These are phyloP conservation scores for Coprinellus aureogranulatus DNA, from an alignment of 768 basidiomycete species.

Conservation along the genomic window DNA sequence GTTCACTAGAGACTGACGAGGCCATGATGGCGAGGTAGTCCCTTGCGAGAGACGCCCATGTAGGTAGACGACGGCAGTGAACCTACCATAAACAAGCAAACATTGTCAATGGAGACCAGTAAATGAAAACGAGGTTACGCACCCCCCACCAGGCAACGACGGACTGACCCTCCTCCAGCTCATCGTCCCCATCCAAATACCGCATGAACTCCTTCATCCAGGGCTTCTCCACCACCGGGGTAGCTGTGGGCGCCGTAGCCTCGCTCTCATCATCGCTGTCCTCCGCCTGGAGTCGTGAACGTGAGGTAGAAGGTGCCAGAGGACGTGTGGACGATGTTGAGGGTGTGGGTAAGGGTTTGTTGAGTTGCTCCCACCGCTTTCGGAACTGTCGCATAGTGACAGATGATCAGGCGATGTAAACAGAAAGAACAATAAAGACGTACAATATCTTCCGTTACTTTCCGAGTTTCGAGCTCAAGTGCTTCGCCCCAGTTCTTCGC, in stretches of 20 bases:
- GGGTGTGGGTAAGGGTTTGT: not conserved
- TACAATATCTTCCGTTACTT: not conserved
- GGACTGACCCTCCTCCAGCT: not conserved
- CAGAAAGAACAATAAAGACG: not conserved
- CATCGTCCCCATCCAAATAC: slow-evolving; percentile 1
- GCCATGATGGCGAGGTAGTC: slow-evolving; percentile 41
- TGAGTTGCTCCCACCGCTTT: not conserved
- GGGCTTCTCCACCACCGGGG: no score
- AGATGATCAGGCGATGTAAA: not conserved
- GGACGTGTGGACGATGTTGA: not conserved
- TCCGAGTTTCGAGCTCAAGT: not conserved
- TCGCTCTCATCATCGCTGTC: no score
- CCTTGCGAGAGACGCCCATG: slow-evolving; percentile 34
- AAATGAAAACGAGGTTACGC: not conserved
- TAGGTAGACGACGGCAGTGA: slow-evolving; percentile 16
- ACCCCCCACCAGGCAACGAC: slow-evolving; percentile 9
- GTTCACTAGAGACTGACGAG: slow-evolving; percentile 36
- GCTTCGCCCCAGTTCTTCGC: slow-evolving; percentile 3
- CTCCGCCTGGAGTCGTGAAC: no score
- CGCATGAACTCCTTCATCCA: slow-evolving; percentile 2
- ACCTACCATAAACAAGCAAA: not conserved
- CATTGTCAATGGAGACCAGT: not conserved
- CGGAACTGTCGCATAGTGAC: not conserved
- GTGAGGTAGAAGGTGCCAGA: no score
- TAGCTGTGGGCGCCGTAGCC: no score